Percentiles rank a stretch among this genome's conserved stretches.
Evolutionary conservation across 2,329 filamentous ascomycete species (phyloP).

Genomic region (Podosphaera aphanis): DNA sequence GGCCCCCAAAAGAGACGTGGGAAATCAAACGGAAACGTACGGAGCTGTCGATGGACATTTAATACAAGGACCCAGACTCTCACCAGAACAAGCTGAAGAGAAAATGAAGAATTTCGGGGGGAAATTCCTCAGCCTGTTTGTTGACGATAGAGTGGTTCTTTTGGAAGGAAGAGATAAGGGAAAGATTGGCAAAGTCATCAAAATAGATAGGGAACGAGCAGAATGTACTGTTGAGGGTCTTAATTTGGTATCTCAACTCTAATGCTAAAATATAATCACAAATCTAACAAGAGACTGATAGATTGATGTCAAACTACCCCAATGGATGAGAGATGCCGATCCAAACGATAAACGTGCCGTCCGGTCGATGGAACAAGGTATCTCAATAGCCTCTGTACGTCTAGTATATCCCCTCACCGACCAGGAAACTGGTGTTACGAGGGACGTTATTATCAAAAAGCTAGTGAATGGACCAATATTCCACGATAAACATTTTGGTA

Average conservation of each 20-base stretch:
- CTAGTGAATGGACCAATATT: constrained; percentile 30
- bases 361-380: constrained; percentile 26
- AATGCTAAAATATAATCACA: background rate
- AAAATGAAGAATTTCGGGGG: constrained; percentile 16
- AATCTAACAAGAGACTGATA: constrained; percentile 6
- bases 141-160: constrained; percentile 62
- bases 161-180: constrained; percentile 58
- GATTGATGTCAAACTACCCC: constrained; percentile 20
- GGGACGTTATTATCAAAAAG: constrained; percentile 58
- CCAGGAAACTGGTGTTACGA: constrained; percentile 34
- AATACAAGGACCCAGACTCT: constrained; percentile 13
- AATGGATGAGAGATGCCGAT: constrained; percentile 20
- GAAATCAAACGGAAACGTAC: constrained; percentile 30
- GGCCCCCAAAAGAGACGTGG: constrained; percentile 53
- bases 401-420: constrained; percentile 59
- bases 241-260: constrained; percentile 29
- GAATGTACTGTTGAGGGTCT: constrained; percentile 36
- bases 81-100: constrained; percentile 6
- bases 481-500: constrained; percentile 25
- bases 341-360: constrained; percentile 19
- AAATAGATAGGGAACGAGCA: constrained; percentile 29
- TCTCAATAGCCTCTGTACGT: constrained; percentile 50
- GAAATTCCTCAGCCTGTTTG: constrained; percentile 35
- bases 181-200: constrained; percentile 51
- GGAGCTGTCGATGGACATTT: constrained; percentile 26